Evolutionary conservation across 441 rosid genomes (phyloP), one percentile per base, ranked within the genome.

Genomic region (Pelargonium hybrid): DNA sequence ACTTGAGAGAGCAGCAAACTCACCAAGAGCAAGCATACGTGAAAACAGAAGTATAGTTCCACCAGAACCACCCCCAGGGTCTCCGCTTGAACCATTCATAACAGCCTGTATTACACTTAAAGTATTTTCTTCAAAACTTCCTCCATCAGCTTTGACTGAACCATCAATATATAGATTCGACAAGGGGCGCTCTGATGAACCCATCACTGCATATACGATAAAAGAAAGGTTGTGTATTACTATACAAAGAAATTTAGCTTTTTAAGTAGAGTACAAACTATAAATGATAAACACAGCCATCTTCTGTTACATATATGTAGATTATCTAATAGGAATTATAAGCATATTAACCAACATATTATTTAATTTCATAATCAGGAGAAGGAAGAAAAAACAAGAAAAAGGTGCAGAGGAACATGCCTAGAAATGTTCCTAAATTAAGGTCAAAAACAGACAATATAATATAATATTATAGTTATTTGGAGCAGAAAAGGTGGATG

Each of bases 21-120:
- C 85, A 8, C 83, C 85, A 76, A 91, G 76, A 78, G 80, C 82
- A 75, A 96, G 82, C 5, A 82, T 74, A 20, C 78, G 87, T 83
- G 93, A 76, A 80, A 96, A 96, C 80, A 93, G 67, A 74, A 96
- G 88, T 59, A 96, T 77, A 64, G 97, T 86, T 82, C 99, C 99
- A 63, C 99, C 99, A 52, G 99, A 91, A 75, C 97, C 99, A 78
- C 97, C 99, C 23, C 98, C 99, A 69, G 97, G 94, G 75, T 83
- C 87, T 50, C 83, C 73, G 71, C 20, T 73, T 57, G 85, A 80
- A 69, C 68, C 76, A 73, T 87, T 69, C 34, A 17, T 68, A 31
- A 71, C 25, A 68, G 77, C 45, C 63, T 54, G 59, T 31, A 78
- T 34, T 70, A 82, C 75, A 67, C 63, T 66, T 77, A 69, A 29